Base-by-base conservation (phyloP, 805 yeast genomes). In the Yamadazyma tumulicola region DNA sequence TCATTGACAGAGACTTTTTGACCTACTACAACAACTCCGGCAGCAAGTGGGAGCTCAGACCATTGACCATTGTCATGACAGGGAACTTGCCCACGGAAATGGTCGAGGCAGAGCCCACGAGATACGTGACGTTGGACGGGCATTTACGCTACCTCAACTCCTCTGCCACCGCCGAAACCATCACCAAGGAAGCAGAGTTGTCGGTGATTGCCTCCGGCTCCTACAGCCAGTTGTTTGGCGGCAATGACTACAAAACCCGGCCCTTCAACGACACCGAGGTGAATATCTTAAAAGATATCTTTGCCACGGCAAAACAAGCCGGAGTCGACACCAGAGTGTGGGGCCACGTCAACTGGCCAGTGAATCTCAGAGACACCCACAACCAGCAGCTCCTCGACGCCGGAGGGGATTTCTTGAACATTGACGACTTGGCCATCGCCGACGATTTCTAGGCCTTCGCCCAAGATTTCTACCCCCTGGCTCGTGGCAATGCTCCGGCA, bases 281-380 rank as follows among this genome's bases (percentile, higher is more conserved):
- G 29, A 38, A 31, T 1, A 46, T 27, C 11, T 44, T 74, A 19
- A 42, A 44, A 15, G 19, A 38, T 3, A 43, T 41, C 19, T 52
- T 75, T 14, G 54, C 56, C 8, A 30, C 37, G 12, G 80, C 84
- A 2, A 85, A 80, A 45, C 46, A 54, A 3, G 38, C 57, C 29
- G 75, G 75, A 6, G 47, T 81, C 24, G 64, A 67, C 43, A 74
- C 85, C 0, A 62, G 91, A 38, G 59, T 81, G 19, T 83, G 89
- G 89, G 89, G 79, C 15, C 77, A 77, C 8, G 79, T 85, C 1
- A 64, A 65, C 34, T 81, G 85, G 85, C 88, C 89, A 3, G 51
- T 54, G 3, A 43, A 49, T 13, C 52, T 61, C 18, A 66, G 78
- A 41, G 54, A 71, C 29, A 51, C 51, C 3, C 68, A 79, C 24